Evolutionary conservation across 192 early-diverging fungal species (phyloP), one percentile per base, ranked within the genome.

Genomic region (Bifiguratus adelaidae): DNA sequence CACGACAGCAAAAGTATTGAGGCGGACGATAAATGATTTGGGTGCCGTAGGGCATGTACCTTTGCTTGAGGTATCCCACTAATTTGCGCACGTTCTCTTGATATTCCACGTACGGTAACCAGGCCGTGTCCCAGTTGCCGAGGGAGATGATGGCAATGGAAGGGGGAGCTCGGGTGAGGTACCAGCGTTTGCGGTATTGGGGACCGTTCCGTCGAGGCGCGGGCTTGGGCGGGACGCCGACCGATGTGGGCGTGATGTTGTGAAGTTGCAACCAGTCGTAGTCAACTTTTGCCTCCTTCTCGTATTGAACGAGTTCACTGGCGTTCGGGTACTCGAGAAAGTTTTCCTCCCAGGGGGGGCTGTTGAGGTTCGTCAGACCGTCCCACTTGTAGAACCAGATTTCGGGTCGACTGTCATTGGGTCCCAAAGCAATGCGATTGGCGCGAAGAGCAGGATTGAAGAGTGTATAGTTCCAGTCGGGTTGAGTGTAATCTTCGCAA

Each of bases 51-150:
- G 54, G 26, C 13, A 51, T 21, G 18, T 73, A 76, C 5, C 43
- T 51, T 2, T 18, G 12, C 11, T 65, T 56, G 12, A 76, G 41
- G 8, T 45, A 27, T 0, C 27, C 34, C 3, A 66, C 37, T 7
- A 76, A 43, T 11, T 20, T 44, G 12, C 41, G 38, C 2, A 73
- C 23, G 29, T 61, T 50, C 0, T 9, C 9, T 0, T 58, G 26
- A 52, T 58, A 76, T 8, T 52, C 45, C 13, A 18, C 41, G 8
- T 56, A 56, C 4, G 53, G 42, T 29, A 46, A 38, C 41, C 65
- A 76, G 2, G 73, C 67, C 0, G 64, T 37, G 33, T 76, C 73
- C 73, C 73, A 76, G 40, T 72, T 72, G 3, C 54, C 65, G 37
- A 76, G 46, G n/a, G 66, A 63, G 23, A 75, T 32, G 2, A 76